Conservation (phyloP, 2,329 filamentous ascomycete genomes). For the Cladosporium halotolerans region DNA sequence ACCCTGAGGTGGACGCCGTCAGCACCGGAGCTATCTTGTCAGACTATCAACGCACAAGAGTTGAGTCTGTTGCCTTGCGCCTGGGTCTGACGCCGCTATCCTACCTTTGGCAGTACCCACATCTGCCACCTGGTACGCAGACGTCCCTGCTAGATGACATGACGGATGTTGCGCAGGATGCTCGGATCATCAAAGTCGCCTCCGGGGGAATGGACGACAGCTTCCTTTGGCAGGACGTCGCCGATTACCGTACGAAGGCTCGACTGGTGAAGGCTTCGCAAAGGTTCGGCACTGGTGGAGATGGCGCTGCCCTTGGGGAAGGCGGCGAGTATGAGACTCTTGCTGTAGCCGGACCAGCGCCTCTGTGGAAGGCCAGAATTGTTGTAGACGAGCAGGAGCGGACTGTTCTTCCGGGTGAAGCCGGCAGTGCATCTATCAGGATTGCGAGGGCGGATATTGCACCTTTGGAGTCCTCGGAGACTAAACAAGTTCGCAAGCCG, state of each 20-base stretch:
- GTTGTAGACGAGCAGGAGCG: constrained; percentile 51
- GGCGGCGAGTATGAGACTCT: constrained; percentile 96
- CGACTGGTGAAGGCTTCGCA: constrained; percentile 51
- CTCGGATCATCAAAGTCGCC: constrained; percentile 91
- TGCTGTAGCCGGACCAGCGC: constrained; percentile 69
- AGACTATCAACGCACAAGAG: constrained; percentile 91
- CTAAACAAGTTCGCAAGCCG: constrained; percentile 49
- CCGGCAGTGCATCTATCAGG: constrained; percentile 68
- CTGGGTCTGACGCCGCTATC: constrained; percentile 77
- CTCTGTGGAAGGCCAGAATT: constrained; percentile 68
- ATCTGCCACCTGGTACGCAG: constrained; percentile 52
- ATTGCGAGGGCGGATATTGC: constrained; percentile 37
- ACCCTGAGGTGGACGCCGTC: constrained; percentile 79
- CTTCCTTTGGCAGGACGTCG: constrained; percentile 76
- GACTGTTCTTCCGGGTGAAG: constrained; percentile 58
- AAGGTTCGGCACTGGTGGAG: constrained; percentile 59
- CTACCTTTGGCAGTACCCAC: constrained; percentile 87
- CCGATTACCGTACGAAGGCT: constrained; percentile 44
- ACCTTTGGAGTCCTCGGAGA: constrained; percentile 6
- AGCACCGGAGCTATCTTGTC: constrained; percentile 89
- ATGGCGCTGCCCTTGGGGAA: constrained; percentile 76
- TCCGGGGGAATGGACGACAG: constrained; percentile 78
- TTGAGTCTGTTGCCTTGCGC: constrained; percentile 82
- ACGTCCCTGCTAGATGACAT: constrained; percentile 69
- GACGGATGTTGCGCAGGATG: constrained; percentile 68